These are phyloP conservation scores for Xylariales sp. DNA, from an alignment of 2,329 filamentous ascomycete species.

Conservation along the genomic window DNA sequence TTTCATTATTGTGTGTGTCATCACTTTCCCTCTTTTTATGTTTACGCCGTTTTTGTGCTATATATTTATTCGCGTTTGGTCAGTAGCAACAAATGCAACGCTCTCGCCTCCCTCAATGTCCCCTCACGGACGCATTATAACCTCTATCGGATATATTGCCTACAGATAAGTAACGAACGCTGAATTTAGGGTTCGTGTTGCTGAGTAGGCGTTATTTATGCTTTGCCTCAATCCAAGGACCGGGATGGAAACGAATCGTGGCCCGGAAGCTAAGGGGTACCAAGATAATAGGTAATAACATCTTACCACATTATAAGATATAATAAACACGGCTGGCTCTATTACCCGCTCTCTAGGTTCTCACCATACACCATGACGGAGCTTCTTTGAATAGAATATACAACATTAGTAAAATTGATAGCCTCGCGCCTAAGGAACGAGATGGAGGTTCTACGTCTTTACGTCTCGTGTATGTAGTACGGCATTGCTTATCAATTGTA, in stretches of 20 bases:
- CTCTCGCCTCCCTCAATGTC: background rate
- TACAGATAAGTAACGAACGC: background rate
- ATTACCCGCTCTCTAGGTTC: no score
- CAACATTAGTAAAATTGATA: background rate
- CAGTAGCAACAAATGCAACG: background rate
- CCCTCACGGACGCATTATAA: background rate
- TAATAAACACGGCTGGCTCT: no score
- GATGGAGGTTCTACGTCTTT: background rate
- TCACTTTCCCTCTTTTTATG: conserved; percentile 9
- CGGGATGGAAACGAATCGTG: background rate
- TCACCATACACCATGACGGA: background rate
- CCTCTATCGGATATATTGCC: background rate
- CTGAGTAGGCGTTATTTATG: background rate
- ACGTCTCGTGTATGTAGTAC: background rate
- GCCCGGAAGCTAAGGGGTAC: background rate
- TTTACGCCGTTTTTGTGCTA: background rate
- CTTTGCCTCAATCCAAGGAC: background rate
- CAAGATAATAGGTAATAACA: background rate
- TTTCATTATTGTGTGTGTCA: background rate
- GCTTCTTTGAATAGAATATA: background rate
- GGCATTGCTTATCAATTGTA: background rate
- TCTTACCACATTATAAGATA: no score
- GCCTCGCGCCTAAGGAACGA: conserved; percentile 1
- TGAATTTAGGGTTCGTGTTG: conserved; percentile 1
- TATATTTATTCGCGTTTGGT: background rate